Conservation (phyloP, 805 yeast species). For the Wickerhamomyces hampshirensis region DNA sequence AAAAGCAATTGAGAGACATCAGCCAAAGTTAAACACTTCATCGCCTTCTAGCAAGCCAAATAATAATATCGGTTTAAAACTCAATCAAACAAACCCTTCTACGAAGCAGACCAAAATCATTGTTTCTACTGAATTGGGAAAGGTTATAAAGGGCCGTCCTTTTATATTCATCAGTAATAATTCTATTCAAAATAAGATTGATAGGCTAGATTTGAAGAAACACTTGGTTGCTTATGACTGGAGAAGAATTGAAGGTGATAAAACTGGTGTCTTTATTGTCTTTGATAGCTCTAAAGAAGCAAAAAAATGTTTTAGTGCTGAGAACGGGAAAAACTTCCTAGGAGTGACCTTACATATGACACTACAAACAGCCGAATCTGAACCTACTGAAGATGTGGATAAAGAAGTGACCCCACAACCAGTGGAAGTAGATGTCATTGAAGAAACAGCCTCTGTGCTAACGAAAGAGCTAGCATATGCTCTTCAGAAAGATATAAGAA, state of each 20-base stretch:
- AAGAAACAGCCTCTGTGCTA: slow-evolving; percentile 55
- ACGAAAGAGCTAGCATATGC: slow-evolving; percentile 60
- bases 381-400: slow-evolving; percentile 14
- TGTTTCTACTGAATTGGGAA: slow-evolving; percentile 46
- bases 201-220: slow-evolving; percentile 54
- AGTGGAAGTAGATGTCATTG: slow-evolving; percentile 34
- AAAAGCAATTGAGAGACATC: slow-evolving; percentile 13
- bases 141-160: slow-evolving; percentile 51
- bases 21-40: not conserved
- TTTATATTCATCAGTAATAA: slow-evolving; percentile 50
- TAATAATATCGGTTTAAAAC: not conserved
- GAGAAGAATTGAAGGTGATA: slow-evolving; percentile 59
- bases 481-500: slow-evolving; percentile 67
- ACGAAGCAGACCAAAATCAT: slow-evolving; percentile 3
- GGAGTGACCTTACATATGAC: slow-evolving; percentile 37
- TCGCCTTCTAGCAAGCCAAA: not conserved
- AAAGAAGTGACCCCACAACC: slow-evolving; percentile 7
- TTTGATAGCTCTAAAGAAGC: slow-evolving; percentile 60
- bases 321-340: slow-evolving; percentile 51
- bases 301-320: slow-evolving; percentile 50
- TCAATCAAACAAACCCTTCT: no score
- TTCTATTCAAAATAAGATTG: slow-evolving; percentile 34
- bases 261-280: slow-evolving; percentile 63
- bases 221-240: slow-evolving; percentile 57
- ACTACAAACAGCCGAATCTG: slow-evolving; percentile 24